A percentile compares a stretch with the other conserved stretches of the same genome.
phyloP scores from a whole-genome alignment of 495 filamentous ascomycete genomes.

The Penicillium cinerascens region DNA sequence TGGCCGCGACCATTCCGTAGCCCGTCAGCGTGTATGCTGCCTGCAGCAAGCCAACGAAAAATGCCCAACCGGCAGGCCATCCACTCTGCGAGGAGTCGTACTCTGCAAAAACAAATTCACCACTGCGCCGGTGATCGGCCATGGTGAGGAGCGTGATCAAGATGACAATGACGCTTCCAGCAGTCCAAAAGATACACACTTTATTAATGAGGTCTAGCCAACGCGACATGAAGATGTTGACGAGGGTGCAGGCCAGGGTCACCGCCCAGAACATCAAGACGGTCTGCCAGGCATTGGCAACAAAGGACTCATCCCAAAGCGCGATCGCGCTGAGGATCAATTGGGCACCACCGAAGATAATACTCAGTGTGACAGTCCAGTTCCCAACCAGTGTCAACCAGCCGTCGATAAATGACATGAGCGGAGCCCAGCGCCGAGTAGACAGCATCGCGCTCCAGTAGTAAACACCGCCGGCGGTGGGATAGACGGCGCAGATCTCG shows the following conservation, averaged over 20 bases:
- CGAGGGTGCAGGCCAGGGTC: conserved; percentile 51
- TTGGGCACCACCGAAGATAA: conserved; percentile 52
- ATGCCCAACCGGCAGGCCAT: conserved; percentile 61
- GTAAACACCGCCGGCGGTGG: conserved; percentile 66
- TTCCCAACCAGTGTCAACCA: conserved; percentile 75
- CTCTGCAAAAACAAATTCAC: conserved; percentile 58
- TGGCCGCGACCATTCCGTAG: conserved; percentile 55
- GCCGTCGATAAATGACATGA: conserved; percentile 67
- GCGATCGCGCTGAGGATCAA: conserved; percentile 60
- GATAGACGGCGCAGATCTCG: conserved; percentile 73
- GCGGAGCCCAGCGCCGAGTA: conserved; percentile 53
- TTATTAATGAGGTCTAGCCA: conserved; percentile 65
- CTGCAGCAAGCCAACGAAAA: conserved; percentile 60
- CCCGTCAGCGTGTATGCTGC: conserved; percentile 59
- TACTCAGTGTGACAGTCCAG: conserved; percentile 54
- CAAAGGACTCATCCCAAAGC: conserved; percentile 59
- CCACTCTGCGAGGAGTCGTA: conserved; percentile 57
- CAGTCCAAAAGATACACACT: conserved; percentile 65
- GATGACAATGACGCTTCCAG: conserved; percentile 57
- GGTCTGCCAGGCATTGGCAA: conserved; percentile 59
- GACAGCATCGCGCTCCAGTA: conserved; percentile 70
- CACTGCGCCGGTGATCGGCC: conserved; percentile 50
- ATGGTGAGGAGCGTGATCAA: conserved; percentile 56
- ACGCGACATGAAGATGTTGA: conserved; percentile 56
- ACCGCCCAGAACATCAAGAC: conserved; percentile 65